Conservation (phyloP, 2,329 filamentous ascomycete genomes). For the Cordyceps militaris region DNA sequence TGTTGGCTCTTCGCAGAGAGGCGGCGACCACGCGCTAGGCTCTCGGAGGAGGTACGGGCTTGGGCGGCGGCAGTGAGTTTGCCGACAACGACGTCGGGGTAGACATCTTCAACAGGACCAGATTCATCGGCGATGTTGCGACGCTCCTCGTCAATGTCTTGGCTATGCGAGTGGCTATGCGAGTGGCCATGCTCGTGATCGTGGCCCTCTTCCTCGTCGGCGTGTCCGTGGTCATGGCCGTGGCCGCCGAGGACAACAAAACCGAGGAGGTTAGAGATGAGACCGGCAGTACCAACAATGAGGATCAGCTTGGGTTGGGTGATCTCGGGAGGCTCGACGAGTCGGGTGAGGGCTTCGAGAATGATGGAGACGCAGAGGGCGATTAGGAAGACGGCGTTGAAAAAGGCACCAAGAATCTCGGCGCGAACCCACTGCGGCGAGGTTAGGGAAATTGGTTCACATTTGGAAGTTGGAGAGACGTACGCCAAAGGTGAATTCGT, state of each 20-base stretch:
- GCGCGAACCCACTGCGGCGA: conserved; percentile 80
- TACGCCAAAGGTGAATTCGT: conserved; percentile 92
- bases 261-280: conserved; percentile 82
- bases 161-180: conserved; percentile 25
- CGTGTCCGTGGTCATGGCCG: conserved; percentile 44
- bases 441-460: background rate
- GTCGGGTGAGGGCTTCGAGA: conserved; percentile 85
- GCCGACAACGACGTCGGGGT: conserved; percentile 55
- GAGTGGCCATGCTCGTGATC: conserved; percentile 23
- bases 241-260: conserved; percentile 91
- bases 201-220: conserved; percentile 26
- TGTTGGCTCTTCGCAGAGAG: conserved; percentile 38
- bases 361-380: conserved; percentile 95
- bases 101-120: conserved; percentile 53
- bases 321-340: conserved; percentile 86
- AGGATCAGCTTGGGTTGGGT: conserved; percentile 79
- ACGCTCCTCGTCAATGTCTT: conserved; percentile 47
- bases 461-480: conserved; percentile 26
- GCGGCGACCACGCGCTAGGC: conserved; percentile 34
- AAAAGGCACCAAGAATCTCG: conserved; percentile 90
- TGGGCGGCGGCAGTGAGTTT: conserved; percentile 31
- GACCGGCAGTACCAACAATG: conserved; percentile 78
- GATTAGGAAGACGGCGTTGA: conserved; percentile 96
- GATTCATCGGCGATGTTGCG: conserved; percentile 46
- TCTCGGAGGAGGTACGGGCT: conserved; percentile 23